Percentiles rank a stretch among this genome's conserved stretches.
Evolutionary conservation across 371 early-diverging fungal species (phyloP).

Genomic region (Umbelopsis sp.): DNA sequence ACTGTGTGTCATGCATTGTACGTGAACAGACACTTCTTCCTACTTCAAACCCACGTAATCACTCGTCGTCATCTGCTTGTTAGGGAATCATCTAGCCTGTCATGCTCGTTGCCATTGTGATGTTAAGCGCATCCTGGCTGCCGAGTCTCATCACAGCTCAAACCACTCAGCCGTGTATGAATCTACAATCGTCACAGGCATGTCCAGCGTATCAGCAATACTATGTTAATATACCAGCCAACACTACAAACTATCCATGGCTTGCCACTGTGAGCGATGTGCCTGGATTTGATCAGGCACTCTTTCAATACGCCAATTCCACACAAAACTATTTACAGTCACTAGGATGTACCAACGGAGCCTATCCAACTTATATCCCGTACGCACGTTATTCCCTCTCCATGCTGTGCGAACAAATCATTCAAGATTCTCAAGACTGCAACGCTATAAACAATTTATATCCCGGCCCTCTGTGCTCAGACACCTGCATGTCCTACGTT

Average conservation of each 20-base stretch:
- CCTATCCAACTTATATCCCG: slow-evolving; percentile 29
- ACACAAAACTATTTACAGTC: slow-evolving; percentile 28
- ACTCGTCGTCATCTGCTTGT: not conserved
- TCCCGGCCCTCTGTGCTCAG: slow-evolving; percentile 44
- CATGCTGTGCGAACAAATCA: slow-evolving; percentile 37
- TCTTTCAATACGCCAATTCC: slow-evolving; percentile 33
- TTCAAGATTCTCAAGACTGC: slow-evolving; percentile 50
- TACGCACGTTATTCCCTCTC: slow-evolving; percentile 51
- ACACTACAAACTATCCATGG: slow-evolving; percentile 31
- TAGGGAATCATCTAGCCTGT: slow-evolving; percentile 3
- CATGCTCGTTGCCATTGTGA: slow-evolving; percentile 17
- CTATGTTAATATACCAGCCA: slow-evolving; percentile 38
- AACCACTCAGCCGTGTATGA: slow-evolving; percentile 28
- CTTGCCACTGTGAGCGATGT: slow-evolving; percentile 34
- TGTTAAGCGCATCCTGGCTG: slow-evolving; percentile 12
- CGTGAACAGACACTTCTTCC: slow-evolving; percentile 3
- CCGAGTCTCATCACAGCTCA: slow-evolving; percentile 13
- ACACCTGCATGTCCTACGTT: slow-evolving; percentile 41
- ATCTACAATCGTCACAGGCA: slow-evolving; percentile 39
- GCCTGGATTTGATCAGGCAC: slow-evolving; percentile 38
- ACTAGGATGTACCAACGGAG: slow-evolving; percentile 35
- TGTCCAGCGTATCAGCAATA: slow-evolving; percentile 45
- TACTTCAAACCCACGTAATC: not conserved
- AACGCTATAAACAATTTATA: slow-evolving; percentile 33
- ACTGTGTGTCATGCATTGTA: slow-evolving; percentile 16